A percentile compares a stretch with the other conserved stretches of the same genome.
Conservation (phyloP, 2,329 filamentous ascomycete genomes). For the Plenodomus tracheiphilus region DNA sequence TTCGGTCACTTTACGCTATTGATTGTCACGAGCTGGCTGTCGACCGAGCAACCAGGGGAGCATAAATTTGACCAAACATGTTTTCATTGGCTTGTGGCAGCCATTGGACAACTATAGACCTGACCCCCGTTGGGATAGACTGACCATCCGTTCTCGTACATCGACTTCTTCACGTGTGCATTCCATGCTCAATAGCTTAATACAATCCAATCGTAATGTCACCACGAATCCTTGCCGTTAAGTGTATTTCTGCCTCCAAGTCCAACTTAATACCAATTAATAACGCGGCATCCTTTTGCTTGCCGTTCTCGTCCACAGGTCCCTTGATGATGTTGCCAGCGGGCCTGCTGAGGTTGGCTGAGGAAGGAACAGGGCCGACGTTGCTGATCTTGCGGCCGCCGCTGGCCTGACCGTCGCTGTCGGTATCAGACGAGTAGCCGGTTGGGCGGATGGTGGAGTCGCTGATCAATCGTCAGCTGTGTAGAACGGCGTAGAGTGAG, state of each 20-base stretch:
- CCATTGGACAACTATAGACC: not conserved
- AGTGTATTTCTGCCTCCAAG: conserved; percentile 64
- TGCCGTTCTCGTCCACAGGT: conserved; percentile 60
- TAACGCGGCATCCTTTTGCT: conserved; percentile 61
- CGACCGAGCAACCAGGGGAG: not conserved
- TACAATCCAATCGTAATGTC: conserved; percentile 65
- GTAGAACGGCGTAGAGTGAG: not conserved
- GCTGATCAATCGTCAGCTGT: conserved; percentile 16
- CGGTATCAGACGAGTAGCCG: conserved; percentile 43
- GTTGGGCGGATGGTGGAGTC: conserved; percentile 33
- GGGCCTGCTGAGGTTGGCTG: conserved; percentile 45
- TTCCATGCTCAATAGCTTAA: conserved; percentile 37
- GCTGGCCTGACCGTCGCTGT: conserved; percentile 46
- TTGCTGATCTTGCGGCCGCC: conserved; percentile 42
- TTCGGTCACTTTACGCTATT: not conserved
- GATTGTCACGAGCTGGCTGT: not conserved
- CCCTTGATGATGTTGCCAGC: conserved; percentile 57
- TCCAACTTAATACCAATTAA: conserved; percentile 67
- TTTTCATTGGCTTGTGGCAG: not conserved
- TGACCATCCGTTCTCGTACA: not conserved
- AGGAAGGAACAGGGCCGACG: conserved; percentile 41
- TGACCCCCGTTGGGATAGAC: not conserved
- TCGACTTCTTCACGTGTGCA: not conserved
- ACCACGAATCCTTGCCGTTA: conserved; percentile 63
- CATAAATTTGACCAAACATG: not conserved